Conservation (phyloP, 768 basidiomycete genomes). For the Suillus clintonianus region DNA sequence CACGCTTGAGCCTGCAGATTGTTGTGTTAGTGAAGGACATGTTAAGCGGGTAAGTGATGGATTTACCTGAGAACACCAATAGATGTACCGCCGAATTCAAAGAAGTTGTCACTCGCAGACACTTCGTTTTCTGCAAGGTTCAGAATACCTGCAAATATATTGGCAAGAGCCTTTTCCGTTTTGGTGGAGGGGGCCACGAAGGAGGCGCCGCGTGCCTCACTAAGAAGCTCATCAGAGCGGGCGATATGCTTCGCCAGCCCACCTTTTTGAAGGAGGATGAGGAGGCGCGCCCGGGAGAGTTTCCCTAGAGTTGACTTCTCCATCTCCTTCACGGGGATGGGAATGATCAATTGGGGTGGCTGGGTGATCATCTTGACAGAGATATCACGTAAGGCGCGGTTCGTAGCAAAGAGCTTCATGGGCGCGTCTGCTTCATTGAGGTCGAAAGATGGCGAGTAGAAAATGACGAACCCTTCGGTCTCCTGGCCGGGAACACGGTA, state of each 20-base stretch:
- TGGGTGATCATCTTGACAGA: conserved; percentile 33
- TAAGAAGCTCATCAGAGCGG: conserved; percentile 28
- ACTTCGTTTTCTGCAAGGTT: conserved; percentile 22
- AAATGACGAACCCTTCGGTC: conserved; percentile 43
- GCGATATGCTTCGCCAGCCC: conserved; percentile 30
- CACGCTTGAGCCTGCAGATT: conserved; percentile 23
- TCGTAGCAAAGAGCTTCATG: conserved; percentile 22
- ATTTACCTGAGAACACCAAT: conserved; percentile 35
- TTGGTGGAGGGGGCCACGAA: conserved; percentile 23
- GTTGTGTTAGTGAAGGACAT: neutral
- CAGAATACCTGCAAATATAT: conserved; percentile 34
- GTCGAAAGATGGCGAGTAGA: conserved; percentile 34
- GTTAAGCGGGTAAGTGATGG: neutral
- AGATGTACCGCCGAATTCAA: conserved; percentile 44
- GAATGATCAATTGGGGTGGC: conserved; percentile 40
- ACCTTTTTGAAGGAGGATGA: conserved; percentile 37
- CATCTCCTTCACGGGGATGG: conserved; percentile 39
- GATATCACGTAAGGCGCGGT: conserved; percentile 30
- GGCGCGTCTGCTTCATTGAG: conserved; percentile 25
- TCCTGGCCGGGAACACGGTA: conserved; percentile 38
- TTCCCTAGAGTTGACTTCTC: conserved; percentile 47
- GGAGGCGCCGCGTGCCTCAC: conserved; percentile 20
- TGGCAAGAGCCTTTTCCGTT: conserved; percentile 31
- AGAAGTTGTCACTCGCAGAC: conserved; percentile 35
- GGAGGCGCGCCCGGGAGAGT: conserved; percentile 41